Conservation (phyloP, 2,329 filamentous ascomycete species). For the Cucurbitaria berberidis region DNA sequence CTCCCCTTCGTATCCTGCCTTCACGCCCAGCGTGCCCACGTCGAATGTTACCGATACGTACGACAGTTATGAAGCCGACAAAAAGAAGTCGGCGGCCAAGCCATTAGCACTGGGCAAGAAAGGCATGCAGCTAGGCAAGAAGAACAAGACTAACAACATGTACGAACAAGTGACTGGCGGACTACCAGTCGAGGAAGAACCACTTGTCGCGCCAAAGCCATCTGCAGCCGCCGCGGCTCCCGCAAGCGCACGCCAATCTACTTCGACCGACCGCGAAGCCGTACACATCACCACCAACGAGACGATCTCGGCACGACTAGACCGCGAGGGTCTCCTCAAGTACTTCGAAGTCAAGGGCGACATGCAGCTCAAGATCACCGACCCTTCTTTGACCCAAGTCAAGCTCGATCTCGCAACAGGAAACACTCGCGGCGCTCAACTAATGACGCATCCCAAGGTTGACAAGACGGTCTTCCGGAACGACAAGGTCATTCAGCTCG, state of each 20-base stretch:
- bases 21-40: slow-evolving; percentile 78
- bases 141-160: slow-evolving; percentile 96
- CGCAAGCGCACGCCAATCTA: slow-evolving; percentile 63
- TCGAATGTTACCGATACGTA: slow-evolving; percentile 76
- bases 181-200: slow-evolving; percentile 84
- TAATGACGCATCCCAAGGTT: slow-evolving; percentile 95
- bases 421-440: slow-evolving; percentile 82
- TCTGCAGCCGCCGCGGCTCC: slow-evolving; percentile 60
- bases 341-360: slow-evolving; percentile 91
- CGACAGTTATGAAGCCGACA: slow-evolving; percentile 94
- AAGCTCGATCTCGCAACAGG: slow-evolving; percentile 81
- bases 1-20: slow-evolving; percentile 84
- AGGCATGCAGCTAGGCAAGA: slow-evolving; percentile 99
- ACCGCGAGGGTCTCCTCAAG: slow-evolving; percentile 84
- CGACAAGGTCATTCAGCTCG: slow-evolving; percentile 85
- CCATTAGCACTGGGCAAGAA: slow-evolving; percentile 87
- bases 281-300: slow-evolving; percentile 90
- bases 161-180: slow-evolving; percentile 95
- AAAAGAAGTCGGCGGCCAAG: slow-evolving; percentile 85
- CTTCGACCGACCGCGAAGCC: slow-evolving; percentile 78
- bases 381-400: slow-evolving; percentile 87
- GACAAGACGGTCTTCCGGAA: slow-evolving; percentile 86
- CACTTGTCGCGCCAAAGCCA: slow-evolving; percentile 68
- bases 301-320: slow-evolving; percentile 86
- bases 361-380: slow-evolving; percentile 86